A percentile compares a stretch with the other conserved stretches of the same genome.
These are phyloP conservation scores for Yarrowia osloensis DNA, from an alignment of 805 yeast species.

Conservation along the genomic window DNA sequence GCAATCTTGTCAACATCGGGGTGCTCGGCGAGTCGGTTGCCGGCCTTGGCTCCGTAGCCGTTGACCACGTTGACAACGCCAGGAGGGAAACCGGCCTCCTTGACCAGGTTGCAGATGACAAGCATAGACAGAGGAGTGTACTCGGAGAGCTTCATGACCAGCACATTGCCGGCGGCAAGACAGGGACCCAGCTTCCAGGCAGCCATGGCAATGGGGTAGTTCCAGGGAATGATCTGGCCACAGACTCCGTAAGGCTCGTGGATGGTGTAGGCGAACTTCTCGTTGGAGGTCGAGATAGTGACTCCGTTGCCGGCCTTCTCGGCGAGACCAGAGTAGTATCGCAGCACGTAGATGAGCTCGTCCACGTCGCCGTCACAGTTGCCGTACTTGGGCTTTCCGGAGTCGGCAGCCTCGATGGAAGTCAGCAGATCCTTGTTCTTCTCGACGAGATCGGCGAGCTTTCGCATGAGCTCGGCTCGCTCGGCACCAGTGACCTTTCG, in stretches of 20 bases:
- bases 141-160: conserved; percentile 88
- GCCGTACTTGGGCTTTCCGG: conserved; percentile 70
- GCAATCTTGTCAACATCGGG: conserved; percentile 85
- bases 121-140: conserved; percentile 88
- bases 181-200: conserved; percentile 96
- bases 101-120: conserved; percentile 64
- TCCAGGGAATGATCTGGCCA: conserved; percentile 97
- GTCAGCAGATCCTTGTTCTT: conserved; percentile 71
- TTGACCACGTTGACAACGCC: conserved; percentile 88
- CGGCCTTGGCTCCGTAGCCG: conserved; percentile 84
- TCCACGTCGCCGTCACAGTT: conserved; percentile 76
- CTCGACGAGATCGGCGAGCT: conserved; percentile 78
- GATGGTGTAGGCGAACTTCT: conserved; percentile 75
- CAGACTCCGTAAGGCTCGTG: conserved; percentile 94
- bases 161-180: conserved; percentile 83
- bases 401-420: conserved; percentile 80
- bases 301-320: conserved; percentile 77
- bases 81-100: conserved; percentile 86
- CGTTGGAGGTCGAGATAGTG: conserved; percentile 69
- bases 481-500: conserved; percentile 64
- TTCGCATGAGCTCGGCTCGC: conserved; percentile 63
- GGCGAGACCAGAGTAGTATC: conserved; percentile 89
- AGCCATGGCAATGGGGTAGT: conserved; percentile 91
- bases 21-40: conserved; percentile 76
- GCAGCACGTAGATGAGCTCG: conserved; percentile 65